A percentile compares a stretch with the other conserved stretches of the same genome.
Conservation (phyloP, 2,329 filamentous ascomycete species). For the Colletotrichum chlorophyti region DNA sequence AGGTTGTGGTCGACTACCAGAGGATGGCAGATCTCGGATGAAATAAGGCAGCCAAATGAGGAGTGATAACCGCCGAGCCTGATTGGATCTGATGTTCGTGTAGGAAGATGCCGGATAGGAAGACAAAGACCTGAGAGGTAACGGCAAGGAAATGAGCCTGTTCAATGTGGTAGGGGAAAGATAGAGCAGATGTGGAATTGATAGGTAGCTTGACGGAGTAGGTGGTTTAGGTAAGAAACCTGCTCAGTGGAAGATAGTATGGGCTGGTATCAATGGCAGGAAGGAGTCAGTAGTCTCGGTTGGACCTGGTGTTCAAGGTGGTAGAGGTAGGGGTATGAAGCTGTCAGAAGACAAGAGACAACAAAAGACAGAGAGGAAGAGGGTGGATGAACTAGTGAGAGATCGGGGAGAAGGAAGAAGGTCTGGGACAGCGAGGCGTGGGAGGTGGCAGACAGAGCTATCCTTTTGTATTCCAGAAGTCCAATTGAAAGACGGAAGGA, state of each 20-base stretch:
- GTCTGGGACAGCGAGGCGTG: not conserved
- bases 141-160: not conserved
- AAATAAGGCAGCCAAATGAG: no score
- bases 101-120: no score
- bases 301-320: not conserved
- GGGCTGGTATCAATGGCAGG: not conserved
- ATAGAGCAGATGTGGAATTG: not conserved
- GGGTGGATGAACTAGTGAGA: slow-evolving; percentile 6
- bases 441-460: slow-evolving; percentile 14
- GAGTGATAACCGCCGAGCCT: no score
- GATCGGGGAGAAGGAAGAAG: not conserved
- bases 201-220: not conserved
- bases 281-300: not conserved
- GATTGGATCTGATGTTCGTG: no score
- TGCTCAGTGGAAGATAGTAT: no score
- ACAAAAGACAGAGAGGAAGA: not conserved
- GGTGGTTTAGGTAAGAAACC: not conserved
- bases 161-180: not conserved
- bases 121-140: not conserved
- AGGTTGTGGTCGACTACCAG: not conserved
- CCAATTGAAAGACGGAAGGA: slow-evolving; percentile 28
- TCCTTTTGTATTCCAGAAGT: slow-evolving; percentile 22
- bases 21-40: no score
- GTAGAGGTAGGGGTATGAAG: not conserved
- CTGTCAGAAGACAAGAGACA: not conserved